Base-by-base conservation (phyloP, 1,284 basidiomycete species). In the Heterobasidion irregulare region DNA sequence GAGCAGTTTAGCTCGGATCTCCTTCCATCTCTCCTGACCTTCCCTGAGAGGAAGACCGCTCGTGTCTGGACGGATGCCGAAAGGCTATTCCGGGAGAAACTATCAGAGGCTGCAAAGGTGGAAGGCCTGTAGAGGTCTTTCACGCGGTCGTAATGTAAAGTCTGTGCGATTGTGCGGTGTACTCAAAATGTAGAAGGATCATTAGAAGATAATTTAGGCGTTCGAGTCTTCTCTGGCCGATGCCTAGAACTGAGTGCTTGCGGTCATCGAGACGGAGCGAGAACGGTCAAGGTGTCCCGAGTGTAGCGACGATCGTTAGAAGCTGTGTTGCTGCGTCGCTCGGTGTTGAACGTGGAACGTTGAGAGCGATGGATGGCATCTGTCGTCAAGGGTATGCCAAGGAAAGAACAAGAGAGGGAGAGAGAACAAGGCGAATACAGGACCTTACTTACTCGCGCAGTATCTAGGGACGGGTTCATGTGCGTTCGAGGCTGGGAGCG, bases 1-100 rank as follows among this genome's bases (percentile, higher is more conserved):
- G 96, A 99, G 72, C 94, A 96, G 66, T 99, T 99, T 75, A 94
- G 92, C 65, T 68, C 73, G 16, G 94, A 98, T 72, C 78, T 99
- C 36, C 75, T 99, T 41, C 94, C 95, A 8, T 92, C 93, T 15
- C 71, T 98, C 59, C 71, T 94, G 43, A 79, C 90, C 66, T 81
- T 95, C 60, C 91, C 89, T 1, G 70, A 84, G 57, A 74, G 89
- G 58, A 64, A 76, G 56, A 77, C 68, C 0, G 86, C 88, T 35
- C 79, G 84, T 13, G 93, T 98, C 6, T 98, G 96, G 96, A 80
- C 78, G 32, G 88, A 96, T 58, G 95, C 96, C 1, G 89, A 98
- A 74, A 83, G 79, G 68, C 73, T 98, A 54, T 98, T 89, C 79
- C 77, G 76, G 66, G 72, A 86, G 67, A 96, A 97, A 76, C 67